Evolutionary conservation across 192 early-diverging fungal species (phyloP).

Genomic region (Backusella sp.): DNA sequence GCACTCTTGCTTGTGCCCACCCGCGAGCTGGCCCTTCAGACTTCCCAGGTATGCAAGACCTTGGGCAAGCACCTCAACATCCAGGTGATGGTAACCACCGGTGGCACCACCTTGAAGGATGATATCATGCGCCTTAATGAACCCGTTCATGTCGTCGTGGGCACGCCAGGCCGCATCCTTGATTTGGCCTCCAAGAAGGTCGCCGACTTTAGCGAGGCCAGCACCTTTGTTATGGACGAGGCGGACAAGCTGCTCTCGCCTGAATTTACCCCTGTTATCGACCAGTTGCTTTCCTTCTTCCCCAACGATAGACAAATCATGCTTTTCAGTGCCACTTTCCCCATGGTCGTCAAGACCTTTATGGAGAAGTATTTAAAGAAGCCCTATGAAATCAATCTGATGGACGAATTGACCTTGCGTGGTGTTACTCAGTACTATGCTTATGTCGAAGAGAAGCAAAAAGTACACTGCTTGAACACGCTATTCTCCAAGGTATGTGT

Average conservation of each 20-base stretch:
- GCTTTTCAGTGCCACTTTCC: conserved; percentile 97
- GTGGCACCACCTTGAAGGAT: conserved; percentile 97
- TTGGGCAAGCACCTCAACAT: conserved; percentile 95
- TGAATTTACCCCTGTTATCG: conserved; percentile 98
- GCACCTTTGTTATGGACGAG: conserved; percentile 98
- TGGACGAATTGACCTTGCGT: conserved; percentile 98
- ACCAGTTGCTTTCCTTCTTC: conserved; percentile 92
- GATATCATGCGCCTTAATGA: conserved; percentile 95
- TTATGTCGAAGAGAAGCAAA: conserved; percentile 98
- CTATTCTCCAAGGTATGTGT: conserved; percentile 85
- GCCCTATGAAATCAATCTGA: conserved; percentile 98
- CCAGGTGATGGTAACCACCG: conserved; percentile 99
- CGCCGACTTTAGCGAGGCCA: conserved; percentile 85
- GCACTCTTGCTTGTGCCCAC: conserved; percentile 94
- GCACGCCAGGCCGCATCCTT: conserved; percentile 94
- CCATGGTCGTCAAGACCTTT: conserved; percentile 96
- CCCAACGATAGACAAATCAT: conserved; percentile 90
- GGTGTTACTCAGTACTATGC: conserved; percentile 99
- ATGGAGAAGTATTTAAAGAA: conserved; percentile 96
- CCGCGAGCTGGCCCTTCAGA: conserved; percentile 96
- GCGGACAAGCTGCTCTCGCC: conserved; percentile 98
- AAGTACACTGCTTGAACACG: conserved; percentile 93
- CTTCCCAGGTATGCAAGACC: conserved; percentile 98
- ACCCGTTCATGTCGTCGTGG: conserved; percentile 94
- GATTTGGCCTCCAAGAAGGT: conserved; percentile 96